phyloP scores from a whole-genome alignment of 164 flowering plant species.

The Pachysandra terminalis region DNA sequence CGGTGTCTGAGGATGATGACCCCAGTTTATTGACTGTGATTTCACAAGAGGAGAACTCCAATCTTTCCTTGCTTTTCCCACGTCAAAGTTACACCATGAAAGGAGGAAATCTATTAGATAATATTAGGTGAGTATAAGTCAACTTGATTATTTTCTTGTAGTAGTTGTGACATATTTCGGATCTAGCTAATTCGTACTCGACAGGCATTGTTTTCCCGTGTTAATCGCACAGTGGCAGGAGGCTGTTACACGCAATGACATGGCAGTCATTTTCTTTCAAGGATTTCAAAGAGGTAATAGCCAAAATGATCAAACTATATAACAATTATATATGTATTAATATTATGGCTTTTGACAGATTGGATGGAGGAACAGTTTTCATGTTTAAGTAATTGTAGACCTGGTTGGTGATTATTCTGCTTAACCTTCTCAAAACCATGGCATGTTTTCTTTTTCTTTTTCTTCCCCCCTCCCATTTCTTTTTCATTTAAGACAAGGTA shows the following conservation, averaged over 20 bases:
- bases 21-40: conserved; percentile 25
- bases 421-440: too few relatives aligned
- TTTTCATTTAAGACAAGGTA: too few relatives aligned
- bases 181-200: conserved; percentile 10
- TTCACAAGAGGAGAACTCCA: conserved; percentile 25
- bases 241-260: conserved; percentile 87
- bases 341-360: background rate
- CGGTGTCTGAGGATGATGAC: conserved; percentile 30
- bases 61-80: conserved; percentile 52
- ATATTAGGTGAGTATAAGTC: conserved; percentile 51
- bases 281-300: conserved; percentile 66
- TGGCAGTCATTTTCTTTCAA: conserved; percentile 57
- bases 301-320: background rate
- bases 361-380: too few relatives aligned
- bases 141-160: background rate
- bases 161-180: background rate
- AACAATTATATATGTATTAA: too few relatives aligned
- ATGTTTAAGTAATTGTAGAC: too few relatives aligned
- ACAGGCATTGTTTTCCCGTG: conserved; percentile 84
- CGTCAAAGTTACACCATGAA: conserved; percentile 79
- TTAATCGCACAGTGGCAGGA: conserved; percentile 80
- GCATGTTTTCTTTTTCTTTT: too few relatives aligned
- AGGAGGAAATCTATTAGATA: conserved; percentile 43
- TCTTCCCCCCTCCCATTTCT: too few relatives aligned
- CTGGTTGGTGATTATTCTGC: too few relatives aligned